Evolutionary conservation across 768 basidiomycete species (phyloP).

Genomic region (Mycena alexandri): DNA sequence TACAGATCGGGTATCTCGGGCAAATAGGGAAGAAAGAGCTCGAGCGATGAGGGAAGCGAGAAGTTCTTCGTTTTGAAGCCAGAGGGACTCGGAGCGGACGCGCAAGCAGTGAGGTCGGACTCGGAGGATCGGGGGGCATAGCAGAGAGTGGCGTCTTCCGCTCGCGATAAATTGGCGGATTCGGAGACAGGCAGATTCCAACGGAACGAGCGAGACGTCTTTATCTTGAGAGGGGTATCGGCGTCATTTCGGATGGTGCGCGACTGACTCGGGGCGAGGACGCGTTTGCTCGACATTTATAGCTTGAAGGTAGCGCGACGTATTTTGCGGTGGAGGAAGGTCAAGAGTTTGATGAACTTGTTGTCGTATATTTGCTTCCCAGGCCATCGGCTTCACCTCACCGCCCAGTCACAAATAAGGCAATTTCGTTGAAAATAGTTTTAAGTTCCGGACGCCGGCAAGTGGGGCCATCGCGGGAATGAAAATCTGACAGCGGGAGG

Average conservation of each 20-base stretch:
- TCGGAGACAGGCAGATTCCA: slow-evolving; percentile 12
- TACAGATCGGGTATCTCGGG: slow-evolving; percentile 38
- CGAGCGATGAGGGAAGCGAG: slow-evolving; percentile 2
- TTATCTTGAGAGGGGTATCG: neutral
- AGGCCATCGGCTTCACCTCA: neutral
- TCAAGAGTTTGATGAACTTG: too few relatives aligned
- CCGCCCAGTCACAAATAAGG: slow-evolving; percentile 13
- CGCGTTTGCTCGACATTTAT: slow-evolving; percentile 3
- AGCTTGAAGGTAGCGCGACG: too few relatives aligned
- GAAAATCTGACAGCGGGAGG: neutral
- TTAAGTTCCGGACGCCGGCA: too few relatives aligned
- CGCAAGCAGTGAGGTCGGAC: slow-evolving; percentile 35
- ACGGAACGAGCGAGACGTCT: slow-evolving; percentile 8
- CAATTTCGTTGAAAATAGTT: neutral
- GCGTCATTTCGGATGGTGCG: neutral
- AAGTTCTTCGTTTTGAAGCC: slow-evolving; percentile 16
- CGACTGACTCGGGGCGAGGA: slow-evolving; percentile 13
- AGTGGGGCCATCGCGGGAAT: neutral
- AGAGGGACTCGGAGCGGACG: slow-evolving; percentile 20
- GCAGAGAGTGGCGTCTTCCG: slow-evolving; percentile 32
- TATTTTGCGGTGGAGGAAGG: too few relatives aligned
- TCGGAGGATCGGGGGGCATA: slow-evolving; percentile 28
- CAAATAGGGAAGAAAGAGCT: slow-evolving; percentile 19
- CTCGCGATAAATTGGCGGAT: slow-evolving; percentile 15
- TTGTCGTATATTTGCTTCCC: neutral